Percentiles rank a stretch among this genome's conserved stretches.
Conservation (phyloP, 2,329 filamentous ascomycete genomes). For the Alternaria metachromatica region DNA sequence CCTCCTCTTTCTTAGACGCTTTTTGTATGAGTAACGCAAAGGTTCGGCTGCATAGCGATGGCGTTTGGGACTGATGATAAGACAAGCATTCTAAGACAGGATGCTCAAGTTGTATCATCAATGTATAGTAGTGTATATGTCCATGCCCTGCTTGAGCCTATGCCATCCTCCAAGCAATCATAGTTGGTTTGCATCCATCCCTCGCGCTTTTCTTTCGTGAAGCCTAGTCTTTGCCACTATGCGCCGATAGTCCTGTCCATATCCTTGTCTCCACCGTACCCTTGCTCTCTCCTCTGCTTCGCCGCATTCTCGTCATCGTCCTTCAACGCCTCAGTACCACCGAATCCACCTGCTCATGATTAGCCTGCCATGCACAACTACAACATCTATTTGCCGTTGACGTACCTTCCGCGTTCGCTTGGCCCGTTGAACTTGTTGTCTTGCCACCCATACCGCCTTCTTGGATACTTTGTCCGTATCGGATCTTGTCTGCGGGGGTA, state of each 20-base stretch:
- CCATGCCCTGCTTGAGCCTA: not conserved
- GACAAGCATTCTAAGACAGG: slow-evolving; percentile 1
- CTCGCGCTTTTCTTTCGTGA: slow-evolving; percentile 27
- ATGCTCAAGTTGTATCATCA: not conserved
- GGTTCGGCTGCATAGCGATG: slow-evolving; percentile 29
- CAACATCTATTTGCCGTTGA: not conserved
- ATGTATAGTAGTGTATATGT: slow-evolving; percentile 1
- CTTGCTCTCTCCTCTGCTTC: slow-evolving; percentile 58
- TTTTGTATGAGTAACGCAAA: slow-evolving; percentile 3
- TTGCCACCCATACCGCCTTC: slow-evolving; percentile 63
- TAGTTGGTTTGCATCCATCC: not conserved
- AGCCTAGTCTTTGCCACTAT: not conserved
- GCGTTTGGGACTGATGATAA: slow-evolving; percentile 16
- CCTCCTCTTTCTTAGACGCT: slow-evolving; percentile 14
- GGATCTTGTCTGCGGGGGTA: slow-evolving; percentile 57
- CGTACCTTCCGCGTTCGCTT: slow-evolving; percentile 49
- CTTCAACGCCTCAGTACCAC: slow-evolving; percentile 50
- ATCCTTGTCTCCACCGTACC: slow-evolving; percentile 59
- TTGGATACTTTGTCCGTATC: slow-evolving; percentile 63
- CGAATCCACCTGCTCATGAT: slow-evolving; percentile 38
- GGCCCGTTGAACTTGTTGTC: slow-evolving; percentile 52
- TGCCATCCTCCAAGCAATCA: not conserved
- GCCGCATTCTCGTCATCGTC: slow-evolving; percentile 47
- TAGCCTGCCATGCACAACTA: not conserved
- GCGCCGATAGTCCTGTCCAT: slow-evolving; percentile 59